Conservation (phyloP, 192 early-diverging fungal genomes). For the Fimicolochytrium jonesii region DNA sequence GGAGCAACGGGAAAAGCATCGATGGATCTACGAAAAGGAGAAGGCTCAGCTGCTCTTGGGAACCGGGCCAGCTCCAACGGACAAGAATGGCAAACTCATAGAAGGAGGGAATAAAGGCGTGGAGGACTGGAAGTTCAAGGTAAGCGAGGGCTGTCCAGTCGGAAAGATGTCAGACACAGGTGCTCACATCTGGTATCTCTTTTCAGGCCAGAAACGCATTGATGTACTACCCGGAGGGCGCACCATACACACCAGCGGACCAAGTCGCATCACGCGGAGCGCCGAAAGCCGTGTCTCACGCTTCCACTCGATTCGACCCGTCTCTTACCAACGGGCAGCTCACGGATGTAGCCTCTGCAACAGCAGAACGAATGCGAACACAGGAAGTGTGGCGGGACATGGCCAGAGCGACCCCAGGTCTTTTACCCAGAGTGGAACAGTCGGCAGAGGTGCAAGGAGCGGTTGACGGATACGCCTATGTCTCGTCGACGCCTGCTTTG, state of each 20-base stretch:
- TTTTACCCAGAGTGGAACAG: slow-evolving; percentile 25
- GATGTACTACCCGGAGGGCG: slow-evolving; percentile 70
- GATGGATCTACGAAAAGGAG: slow-evolving; percentile 67
- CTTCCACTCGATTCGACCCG: slow-evolving; percentile 56
- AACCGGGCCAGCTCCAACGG: not conserved
- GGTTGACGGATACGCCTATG: slow-evolving; percentile 56
- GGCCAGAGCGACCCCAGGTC: slow-evolving; percentile 50
- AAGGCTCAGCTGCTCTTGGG: slow-evolving; percentile 27
- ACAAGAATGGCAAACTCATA: not conserved
- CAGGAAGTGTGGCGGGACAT: slow-evolving; percentile 44
- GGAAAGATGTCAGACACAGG: too few species aligned
- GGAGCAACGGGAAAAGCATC: slow-evolving; percentile 52
- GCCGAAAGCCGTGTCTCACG: slow-evolving; percentile 61
- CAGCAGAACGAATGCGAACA: slow-evolving; percentile 30
- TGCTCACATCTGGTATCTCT: not conserved
- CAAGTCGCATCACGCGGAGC: slow-evolving; percentile 35
- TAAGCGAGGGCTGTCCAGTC: too few species aligned
- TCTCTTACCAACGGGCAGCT: slow-evolving; percentile 23
- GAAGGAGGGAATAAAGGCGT: slow-evolving; percentile 12
- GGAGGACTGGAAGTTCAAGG: slow-evolving; percentile 30
- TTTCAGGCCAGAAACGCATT: slow-evolving; percentile 59
- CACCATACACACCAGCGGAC: slow-evolving; percentile 35
- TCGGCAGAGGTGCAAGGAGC: not conserved
- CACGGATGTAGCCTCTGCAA: slow-evolving; percentile 3
- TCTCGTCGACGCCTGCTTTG: slow-evolving; percentile 64